Percentiles rank a stretch among this genome's conserved stretches.
Conservation (phyloP, 1,139 yeast genomes). For the Nadsonia commutata region DNA sequence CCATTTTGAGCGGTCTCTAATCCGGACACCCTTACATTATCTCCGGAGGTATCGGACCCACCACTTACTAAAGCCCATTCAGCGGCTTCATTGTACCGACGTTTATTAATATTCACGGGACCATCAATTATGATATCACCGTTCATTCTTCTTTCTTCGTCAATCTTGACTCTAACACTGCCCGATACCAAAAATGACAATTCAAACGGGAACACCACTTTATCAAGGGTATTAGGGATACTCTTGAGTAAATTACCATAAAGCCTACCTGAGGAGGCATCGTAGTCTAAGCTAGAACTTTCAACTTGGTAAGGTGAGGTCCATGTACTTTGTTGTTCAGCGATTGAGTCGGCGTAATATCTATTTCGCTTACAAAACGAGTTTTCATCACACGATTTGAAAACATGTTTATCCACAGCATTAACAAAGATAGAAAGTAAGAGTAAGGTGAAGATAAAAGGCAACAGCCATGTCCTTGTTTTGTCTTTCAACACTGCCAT, state of each 20-base stretch:
- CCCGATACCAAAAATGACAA: constrained; percentile 40
- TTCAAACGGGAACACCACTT: constrained; percentile 37
- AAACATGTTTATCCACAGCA: constrained; percentile 14
- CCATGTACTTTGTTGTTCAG: constrained; percentile 16
- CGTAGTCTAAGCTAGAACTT: constrained; percentile 21
- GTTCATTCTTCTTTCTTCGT: constrained; percentile 38
- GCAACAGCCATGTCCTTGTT: too few species aligned
- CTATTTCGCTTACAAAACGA: constrained; percentile 81
- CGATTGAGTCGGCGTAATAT: constrained; percentile 43
- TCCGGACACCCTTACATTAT: background rate
- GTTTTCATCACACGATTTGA: constrained; percentile 66
- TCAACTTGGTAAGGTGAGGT: constrained; percentile 43
- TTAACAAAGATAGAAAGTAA: background rate
- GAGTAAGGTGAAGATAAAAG: too few species aligned
- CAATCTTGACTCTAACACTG: constrained; percentile 43
- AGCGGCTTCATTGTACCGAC: background rate
- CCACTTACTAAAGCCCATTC: background rate
- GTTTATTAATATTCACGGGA: background rate
- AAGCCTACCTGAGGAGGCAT: constrained; percentile 5
- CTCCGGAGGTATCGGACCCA: background rate
- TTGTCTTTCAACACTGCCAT: too few species aligned
- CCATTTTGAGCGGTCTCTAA: background rate
- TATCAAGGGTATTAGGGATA: constrained; percentile 17
- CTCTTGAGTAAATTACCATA: constrained; percentile 37
- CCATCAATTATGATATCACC: constrained; percentile 21